Base-by-base conservation (phyloP, 208 protist species). In the Endotrypanum monterogeii region DNA sequence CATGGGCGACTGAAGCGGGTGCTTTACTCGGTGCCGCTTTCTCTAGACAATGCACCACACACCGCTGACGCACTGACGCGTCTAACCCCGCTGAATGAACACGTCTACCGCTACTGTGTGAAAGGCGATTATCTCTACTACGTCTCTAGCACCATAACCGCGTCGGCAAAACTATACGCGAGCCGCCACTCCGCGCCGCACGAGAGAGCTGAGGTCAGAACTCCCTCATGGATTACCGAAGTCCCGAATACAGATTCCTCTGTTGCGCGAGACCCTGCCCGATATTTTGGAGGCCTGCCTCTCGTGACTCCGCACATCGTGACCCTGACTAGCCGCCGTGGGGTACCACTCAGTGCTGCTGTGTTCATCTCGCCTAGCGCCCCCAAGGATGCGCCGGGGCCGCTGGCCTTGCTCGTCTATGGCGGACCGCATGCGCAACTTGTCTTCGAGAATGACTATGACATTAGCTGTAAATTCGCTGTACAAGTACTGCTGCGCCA, bases 341-440 rank as follows among this genome's bases (percentile, higher is more conserved):
- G 91, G 18, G 86, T 94, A 4, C 81, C 84, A 23, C 79, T 97
- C 62, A 92, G 87, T 62, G 89, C 83, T 62, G 67, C 80, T 55
- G 79, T 96, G 30, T 97, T 92, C 72, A 60, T 86, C 16, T 82
- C 93, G 0, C 82, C 89, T 11, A 67, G 28, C 8, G 75, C 41
- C 3, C 62, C 74, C 28, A 67, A 57, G 37, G 50, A 60, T 28
- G 68, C 51, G 67, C 70, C 65, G 32, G 79, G 67, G 41, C 90
- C 93, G n/a, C 73, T 97, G 16, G 88, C 86, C 3, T 46, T 98
- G 14, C 90, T 84, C 48, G 79, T 98, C 20, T 98, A 98, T 83
- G 92, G 92, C 18, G 94, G 94, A 28, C 92, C 94, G 14, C 89
- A 91, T 68, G 91, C 83, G n/a, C 94, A 98, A 79, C 88, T 95